Base-by-base conservation (phyloP, 345 rosid species). In the Citrus unshiu region DNA sequence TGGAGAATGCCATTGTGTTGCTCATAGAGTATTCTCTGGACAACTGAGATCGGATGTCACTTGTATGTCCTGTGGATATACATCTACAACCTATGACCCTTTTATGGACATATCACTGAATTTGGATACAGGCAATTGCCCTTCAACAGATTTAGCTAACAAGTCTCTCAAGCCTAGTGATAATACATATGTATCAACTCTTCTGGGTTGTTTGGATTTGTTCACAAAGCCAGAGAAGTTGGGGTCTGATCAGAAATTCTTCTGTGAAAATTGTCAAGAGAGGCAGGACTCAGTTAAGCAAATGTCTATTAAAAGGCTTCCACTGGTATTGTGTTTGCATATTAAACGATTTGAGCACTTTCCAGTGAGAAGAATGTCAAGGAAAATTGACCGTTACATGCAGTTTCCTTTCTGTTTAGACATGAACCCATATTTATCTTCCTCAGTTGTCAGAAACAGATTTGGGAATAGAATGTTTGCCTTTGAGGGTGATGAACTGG, bases 301-400 rank as follows among this genome's bases (percentile, higher is more conserved):
- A 84, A 91, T 93, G 91, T 95, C 97, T 13, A 89, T 95, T 74
- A 88, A 88, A 83, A 91, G 93, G 81, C 97, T 95, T 63, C 99
- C 99, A 32, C 78, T 89, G 77, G 97, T 92, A 75, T 83, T 91
- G 59, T 89, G 99, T 85, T 87, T 95, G 72, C 98, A 95, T 79
- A 88, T 95, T 7, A 95, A 93, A 90, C 88, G 98, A 84, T 91
- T 95, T 57, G 97, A 92, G 81, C 99, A 95, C 84, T 92, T 95
- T 12, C 73, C 85, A 6, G 71, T 79, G 34, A 90, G 90, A 40
- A 91, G 86, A 85, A 85, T 85, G 85, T 93, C 92, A 0, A 92
- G 86, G 80, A 95, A 95, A 79, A 86, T 93, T 21, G 93, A 91
- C 74, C 91, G 89, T 70, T 89, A 93, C 72, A 76, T 95, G 82